Conservation (phyloP, 345 rosid species). For the Lumnitzera littorea region DNA sequence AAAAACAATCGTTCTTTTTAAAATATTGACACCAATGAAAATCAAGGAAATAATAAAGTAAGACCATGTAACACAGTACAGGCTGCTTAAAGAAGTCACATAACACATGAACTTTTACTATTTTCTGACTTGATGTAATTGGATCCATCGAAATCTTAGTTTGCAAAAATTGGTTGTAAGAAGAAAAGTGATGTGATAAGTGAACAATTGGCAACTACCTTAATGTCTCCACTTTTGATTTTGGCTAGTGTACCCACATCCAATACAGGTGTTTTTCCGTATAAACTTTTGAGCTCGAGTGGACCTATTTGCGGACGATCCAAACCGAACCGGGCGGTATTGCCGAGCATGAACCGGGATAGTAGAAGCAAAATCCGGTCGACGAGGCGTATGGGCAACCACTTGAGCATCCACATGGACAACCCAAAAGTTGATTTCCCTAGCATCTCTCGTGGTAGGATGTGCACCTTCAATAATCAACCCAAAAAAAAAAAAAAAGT, state of each 20-base stretch:
- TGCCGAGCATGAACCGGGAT: conserved; percentile 67
- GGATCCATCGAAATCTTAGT: conserved; percentile 25
- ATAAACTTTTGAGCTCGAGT: conserved; percentile 53
- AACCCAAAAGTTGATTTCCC: conserved; percentile 91
- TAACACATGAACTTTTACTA: conserved; percentile 12
- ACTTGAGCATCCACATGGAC: conserved; percentile 86
- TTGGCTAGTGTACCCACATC: conserved; percentile 88
- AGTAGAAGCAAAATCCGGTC: conserved; percentile 60
- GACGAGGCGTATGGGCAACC: conserved; percentile 76
- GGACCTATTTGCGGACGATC: conserved; percentile 86
- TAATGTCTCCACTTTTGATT: conserved; percentile 77
- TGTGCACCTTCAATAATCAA: conserved; percentile 70
- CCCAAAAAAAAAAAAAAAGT: conserved; percentile 3
- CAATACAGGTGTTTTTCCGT: conserved; percentile 87
- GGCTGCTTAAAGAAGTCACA: too few relatives aligned
- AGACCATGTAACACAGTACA: too few relatives aligned
- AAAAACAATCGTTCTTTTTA: too few relatives aligned
- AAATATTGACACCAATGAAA: too few relatives aligned
- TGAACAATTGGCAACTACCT: conserved; percentile 35
- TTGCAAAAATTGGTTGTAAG: conserved; percentile 1
- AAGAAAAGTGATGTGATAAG: conserved; percentile 12
- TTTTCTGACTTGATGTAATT: conserved; percentile 8
- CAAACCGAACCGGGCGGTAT: conserved; percentile 60
- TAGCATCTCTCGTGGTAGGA: conserved; percentile 90
- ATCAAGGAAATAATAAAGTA: background rate